Conservation (phyloP, 2,329 filamentous ascomycete species). For the Colletotrichum camelliae region DNA sequence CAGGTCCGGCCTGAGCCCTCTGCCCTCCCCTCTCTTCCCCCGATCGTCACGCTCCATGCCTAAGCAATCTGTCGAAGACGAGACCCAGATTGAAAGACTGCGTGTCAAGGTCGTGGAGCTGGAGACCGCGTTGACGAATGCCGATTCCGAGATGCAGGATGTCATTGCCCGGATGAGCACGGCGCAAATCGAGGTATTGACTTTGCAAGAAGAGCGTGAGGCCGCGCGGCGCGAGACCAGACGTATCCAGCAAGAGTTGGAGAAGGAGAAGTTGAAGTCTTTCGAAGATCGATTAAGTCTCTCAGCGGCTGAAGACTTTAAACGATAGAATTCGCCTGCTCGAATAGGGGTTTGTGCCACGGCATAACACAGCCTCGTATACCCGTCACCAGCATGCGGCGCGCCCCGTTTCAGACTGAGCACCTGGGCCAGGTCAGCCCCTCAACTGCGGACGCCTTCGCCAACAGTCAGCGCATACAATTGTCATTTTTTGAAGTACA, state of each 20-base stretch:
- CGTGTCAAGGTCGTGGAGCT: constrained; percentile 83
- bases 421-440: constrained; percentile 6
- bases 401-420: constrained; percentile 14
- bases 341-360: constrained; percentile 14
- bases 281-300: constrained; percentile 42
- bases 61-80: constrained; percentile 73
- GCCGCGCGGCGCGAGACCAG: constrained; percentile 75
- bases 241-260: constrained; percentile 70
- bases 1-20: constrained; percentile 40
- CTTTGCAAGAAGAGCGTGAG: constrained; percentile 78
- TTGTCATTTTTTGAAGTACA: neutral
- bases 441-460: neutral
- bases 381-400: constrained; percentile 14
- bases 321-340: neutral
- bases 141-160: constrained; percentile 80
- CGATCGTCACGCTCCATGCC: constrained; percentile 57
- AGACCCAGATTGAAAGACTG: constrained; percentile 75
- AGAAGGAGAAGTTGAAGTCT: constrained; percentile 65
- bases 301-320: constrained; percentile 27
- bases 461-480: neutral
- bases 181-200: constrained; percentile 83
- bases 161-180: constrained; percentile 81
- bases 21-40: constrained; percentile 37
- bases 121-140: constrained; percentile 68
- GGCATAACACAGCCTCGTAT: constrained; percentile 7